Base-by-base conservation (phyloP, 208 protist species). In the Herpetomonas tarakana region DNA sequence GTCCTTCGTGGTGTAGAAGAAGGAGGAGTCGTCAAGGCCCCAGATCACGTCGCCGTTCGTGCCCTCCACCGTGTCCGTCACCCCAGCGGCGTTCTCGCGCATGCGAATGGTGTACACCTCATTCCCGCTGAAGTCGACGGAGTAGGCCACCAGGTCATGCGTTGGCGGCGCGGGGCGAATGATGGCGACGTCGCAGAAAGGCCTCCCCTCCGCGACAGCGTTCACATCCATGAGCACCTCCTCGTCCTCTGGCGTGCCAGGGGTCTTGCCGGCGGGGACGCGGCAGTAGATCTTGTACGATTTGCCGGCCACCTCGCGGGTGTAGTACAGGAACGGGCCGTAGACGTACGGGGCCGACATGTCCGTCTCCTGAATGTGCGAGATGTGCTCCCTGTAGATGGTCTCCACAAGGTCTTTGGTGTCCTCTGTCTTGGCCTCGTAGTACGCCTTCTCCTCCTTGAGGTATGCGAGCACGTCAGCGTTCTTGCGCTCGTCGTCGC, bases 211-310 rank as follows among this genome's bases (percentile, higher is more conserved):
- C 2, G 90, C 90, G 18, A 93, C 50, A 28, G 72, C 68, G 72
- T 96, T 96, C 53, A 90, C 75, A 53, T 96, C 86, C 44, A 96
- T 65, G 35, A 93, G 46, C 12, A 96, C 58, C 59, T 96, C 72
- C 69, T 92, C 90, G 3, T 61, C 77, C n/a, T 47, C 74, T 22
- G 61, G 64, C 21, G 72, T 71, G 21, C 79, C 76, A 14, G 83
- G 71, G n/a, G 47, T 69, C 62, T 77, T 72, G 38, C 56, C 71
- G 39, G 65, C 54, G 25, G 74, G 72, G 18, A 86, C 76, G 45
- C 90, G 81, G 76, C 90, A 96, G 64, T 96, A 59, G 28, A 96
- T 89, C 65, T 89, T 84, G 76, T 96, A 96, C 35, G 85, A 90
- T 65, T 87, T 71, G 7, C 90, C 90, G 59, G 86, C 71, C 50